phyloP scores from a whole-genome alignment of 768 basidiomycete genomes.

The Boletus tylopilopsis region DNA sequence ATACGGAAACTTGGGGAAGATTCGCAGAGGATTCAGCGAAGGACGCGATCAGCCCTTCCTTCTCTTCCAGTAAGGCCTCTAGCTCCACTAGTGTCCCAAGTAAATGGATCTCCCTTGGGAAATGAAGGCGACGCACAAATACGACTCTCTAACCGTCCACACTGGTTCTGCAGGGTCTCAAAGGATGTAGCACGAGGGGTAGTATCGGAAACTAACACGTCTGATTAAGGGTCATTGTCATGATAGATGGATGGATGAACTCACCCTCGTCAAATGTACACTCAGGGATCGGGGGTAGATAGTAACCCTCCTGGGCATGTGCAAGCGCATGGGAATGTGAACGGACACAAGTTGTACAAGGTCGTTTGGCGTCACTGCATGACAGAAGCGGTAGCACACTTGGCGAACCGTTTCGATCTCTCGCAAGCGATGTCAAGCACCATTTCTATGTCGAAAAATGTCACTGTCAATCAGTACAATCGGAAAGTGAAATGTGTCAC shows the following conservation, averaged over 20 bases:
- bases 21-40: background rate
- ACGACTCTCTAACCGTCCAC: slow-evolving; percentile 62
- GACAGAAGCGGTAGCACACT: background rate
- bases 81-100: slow-evolving; percentile 53
- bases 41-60: slow-evolving; percentile 32
- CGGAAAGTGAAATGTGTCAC: slow-evolving; percentile 2
- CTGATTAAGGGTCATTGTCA: background rate
- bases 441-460: slow-evolving; percentile 48
- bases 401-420: slow-evolving; percentile 1
- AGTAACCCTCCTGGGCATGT: slow-evolving; percentile 55
- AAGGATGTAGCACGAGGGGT: slow-evolving; percentile 23
- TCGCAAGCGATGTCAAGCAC: slow-evolving; percentile 31
- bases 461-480: slow-evolving; percentile 15
- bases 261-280: slow-evolving; percentile 77
- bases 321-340: slow-evolving; percentile 68
- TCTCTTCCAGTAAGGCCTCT: slow-evolving; percentile 61
- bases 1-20: background rate
- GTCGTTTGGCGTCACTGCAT: slow-evolving; percentile 66
- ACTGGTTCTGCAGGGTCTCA: slow-evolving; percentile 57
- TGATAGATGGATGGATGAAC: background rate
- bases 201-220: slow-evolving; percentile 37
- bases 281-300: slow-evolving; percentile 53
- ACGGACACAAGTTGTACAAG: slow-evolving; percentile 73
- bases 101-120: slow-evolving; percentile 1
- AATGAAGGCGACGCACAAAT: slow-evolving; percentile 48